Conservation (phyloP, 2,329 filamentous ascomycete species). For the Neofusicoccum cordaticola region DNA sequence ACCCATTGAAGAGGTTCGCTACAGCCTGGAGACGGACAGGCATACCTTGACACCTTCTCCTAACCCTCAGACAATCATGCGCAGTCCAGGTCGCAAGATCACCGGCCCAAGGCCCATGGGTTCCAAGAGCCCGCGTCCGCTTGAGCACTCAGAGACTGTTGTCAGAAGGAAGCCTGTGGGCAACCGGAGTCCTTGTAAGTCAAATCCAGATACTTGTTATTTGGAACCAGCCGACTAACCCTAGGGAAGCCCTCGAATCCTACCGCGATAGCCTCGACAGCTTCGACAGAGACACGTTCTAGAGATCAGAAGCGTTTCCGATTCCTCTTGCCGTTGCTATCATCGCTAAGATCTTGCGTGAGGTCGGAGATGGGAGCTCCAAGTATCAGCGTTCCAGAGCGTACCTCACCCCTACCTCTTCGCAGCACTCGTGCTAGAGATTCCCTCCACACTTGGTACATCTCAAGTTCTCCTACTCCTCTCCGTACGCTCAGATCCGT, state of each 20-base stretch:
- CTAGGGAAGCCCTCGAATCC: slow-evolving; percentile 17
- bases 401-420: neutral
- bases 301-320: slow-evolving; percentile 7
- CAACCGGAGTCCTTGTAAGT: slow-evolving; percentile 26
- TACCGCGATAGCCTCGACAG: slow-evolving; percentile 34
- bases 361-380: too few species aligned
- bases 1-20: slow-evolving; percentile 52
- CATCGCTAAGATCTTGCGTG: neutral
- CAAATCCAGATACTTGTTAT: neutral
- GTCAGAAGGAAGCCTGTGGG: slow-evolving; percentile 37
- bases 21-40: slow-evolving; percentile 48
- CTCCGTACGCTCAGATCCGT: neutral
- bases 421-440: neutral
- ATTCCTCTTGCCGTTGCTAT: neutral
- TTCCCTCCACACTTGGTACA: neutral
- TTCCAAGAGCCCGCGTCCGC: slow-evolving; percentile 23
- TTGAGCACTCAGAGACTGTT: slow-evolving; percentile 60
- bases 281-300: slow-evolving; percentile 37
- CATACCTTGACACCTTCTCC: slow-evolving; percentile 2
- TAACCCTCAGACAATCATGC: neutral
- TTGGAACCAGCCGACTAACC: neutral
- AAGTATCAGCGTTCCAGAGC: neutral
- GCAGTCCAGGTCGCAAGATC: slow-evolving; percentile 26
- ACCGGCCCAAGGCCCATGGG: slow-evolving; percentile 51
- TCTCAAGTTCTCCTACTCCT: neutral